Evolutionary conservation across 345 rosid species (phyloP), one percentile per base, ranked within the genome.

Genomic region (Citrus sinensis): DNA sequence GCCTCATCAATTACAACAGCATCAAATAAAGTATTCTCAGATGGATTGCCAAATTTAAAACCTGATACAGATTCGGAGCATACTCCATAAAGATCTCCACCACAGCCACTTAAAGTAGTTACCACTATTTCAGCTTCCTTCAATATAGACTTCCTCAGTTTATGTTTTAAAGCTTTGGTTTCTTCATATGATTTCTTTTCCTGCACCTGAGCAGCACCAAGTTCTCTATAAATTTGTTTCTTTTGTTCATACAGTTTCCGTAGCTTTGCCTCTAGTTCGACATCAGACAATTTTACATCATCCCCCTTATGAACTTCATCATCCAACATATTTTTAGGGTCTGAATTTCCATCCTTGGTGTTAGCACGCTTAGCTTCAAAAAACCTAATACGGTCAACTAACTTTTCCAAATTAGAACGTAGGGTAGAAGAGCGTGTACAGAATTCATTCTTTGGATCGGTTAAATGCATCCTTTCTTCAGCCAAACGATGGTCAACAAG

Each of bases 1-100:
- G 98, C 99, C 91, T 95, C 99, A 84, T 95, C 99, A 83, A 95
- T 89, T 66, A 95, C 89, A 77, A 93, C 94, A 14, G 94, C 98
- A 87, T 95, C 98, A 83, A 95, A 95, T 61, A 95, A 89, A 67
- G 92, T 85, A 74, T 88, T 83, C 77, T 95, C 99, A 35, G 95
- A 90, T 73, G 94, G 92, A 80, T 71, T 88, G 77, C 93, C 89
- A 82, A 88, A 92, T 83, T 90, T 93, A 83, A 79, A 82, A 80
- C 87, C 85, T 70, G 93, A 86, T 80, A 87, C 87, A 75, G 96
- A 88, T 79, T 93, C 99, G 71, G 97, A 87, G 85, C 99, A 95
- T 59, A 95, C 98, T 70, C 87, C 91, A 82, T 89, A 92, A 55
- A 95, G 92, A 86, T 95, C 99, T 81, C 99, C 99, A 84, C 99